phyloP scores from a whole-genome alignment of 2,329 filamentous ascomycete species.

The Aspergillus sp. region DNA sequence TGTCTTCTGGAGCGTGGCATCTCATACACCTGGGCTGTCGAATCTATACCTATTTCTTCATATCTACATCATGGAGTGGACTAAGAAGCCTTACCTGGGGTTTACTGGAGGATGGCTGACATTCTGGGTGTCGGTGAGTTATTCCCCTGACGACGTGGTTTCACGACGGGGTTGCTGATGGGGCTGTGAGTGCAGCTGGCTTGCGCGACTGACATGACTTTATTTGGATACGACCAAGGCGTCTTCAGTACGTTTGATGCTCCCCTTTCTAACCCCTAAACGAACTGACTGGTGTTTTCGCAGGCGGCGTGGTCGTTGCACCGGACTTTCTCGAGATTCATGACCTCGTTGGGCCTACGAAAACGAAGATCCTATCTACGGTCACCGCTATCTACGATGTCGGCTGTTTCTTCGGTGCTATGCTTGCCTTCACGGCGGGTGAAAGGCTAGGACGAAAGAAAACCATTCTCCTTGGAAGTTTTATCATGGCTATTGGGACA shows the following conservation, averaged over 20 bases:
- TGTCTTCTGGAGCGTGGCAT: not conserved
- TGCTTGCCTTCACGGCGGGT: constrained; percentile 47
- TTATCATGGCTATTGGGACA: constrained; percentile 51
- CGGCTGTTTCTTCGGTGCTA: constrained; percentile 59
- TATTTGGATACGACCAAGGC: constrained; percentile 52
- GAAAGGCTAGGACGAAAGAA: constrained; percentile 50
- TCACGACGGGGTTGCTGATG: not conserved
- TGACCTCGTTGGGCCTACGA: constrained; percentile 41
- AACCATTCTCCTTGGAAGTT: constrained; percentile 47
- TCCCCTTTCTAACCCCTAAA: not conserved
- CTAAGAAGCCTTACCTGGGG: constrained; percentile 51
- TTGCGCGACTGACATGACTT: constrained; percentile 51
- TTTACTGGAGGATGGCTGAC: constrained; percentile 56
- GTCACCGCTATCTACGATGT: constrained; percentile 61
- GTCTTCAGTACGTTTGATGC: constrained; percentile 45
- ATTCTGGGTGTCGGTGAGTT: constrained; percentile 55
- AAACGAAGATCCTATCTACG: constrained; percentile 40
- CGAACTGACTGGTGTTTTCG: not conserved
- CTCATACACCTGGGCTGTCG: not conserved
- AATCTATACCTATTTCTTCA: not conserved
- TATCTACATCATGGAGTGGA: not conserved
- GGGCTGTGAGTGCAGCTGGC: constrained; percentile 18
- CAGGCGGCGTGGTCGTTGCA: constrained; percentile 56
- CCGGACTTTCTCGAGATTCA: constrained; percentile 53
- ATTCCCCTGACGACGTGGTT: not conserved